Percentiles rank a stretch among this genome's conserved stretches.
Evolutionary conservation across 257 asterid genomes (phyloP).

Genomic region (Scutellaria baicalensis): DNA sequence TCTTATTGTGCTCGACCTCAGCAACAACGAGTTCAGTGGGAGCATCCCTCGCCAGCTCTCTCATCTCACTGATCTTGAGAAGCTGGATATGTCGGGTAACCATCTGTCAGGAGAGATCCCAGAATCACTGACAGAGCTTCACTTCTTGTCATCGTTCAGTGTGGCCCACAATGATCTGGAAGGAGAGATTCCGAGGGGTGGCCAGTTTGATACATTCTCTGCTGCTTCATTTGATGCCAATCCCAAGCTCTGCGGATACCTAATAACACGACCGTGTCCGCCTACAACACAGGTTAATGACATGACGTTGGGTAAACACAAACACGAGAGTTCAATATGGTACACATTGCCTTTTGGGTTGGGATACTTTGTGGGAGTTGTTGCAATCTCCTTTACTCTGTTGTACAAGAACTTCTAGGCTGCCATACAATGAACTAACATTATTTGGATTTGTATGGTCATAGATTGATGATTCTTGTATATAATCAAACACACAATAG

Average conservation of each 20-base stretch:
- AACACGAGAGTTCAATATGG: constrained; percentile 13
- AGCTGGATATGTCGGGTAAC: constrained; percentile 35
- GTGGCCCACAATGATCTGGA: constrained; percentile 44
- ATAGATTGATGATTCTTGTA: no score
- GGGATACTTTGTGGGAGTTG: constrained; percentile 34
- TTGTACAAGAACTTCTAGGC: not conserved
- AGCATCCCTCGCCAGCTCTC: constrained; percentile 41
- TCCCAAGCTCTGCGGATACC: constrained; percentile 38
- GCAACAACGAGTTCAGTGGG: constrained; percentile 32
- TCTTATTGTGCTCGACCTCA: constrained; percentile 33
- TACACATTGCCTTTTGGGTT: constrained; percentile 21
- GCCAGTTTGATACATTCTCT: constrained; percentile 43
- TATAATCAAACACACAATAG: no score
- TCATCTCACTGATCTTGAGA: constrained; percentile 30
- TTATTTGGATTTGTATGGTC: no score
- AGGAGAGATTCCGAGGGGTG: constrained; percentile 45
- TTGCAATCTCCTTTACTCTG: constrained; percentile 5
- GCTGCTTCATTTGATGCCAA: constrained; percentile 38
- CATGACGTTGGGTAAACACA: not conserved
- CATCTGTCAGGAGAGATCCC: constrained; percentile 44
- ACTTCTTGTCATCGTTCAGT: constrained; percentile 43
- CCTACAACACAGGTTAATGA: not conserved
- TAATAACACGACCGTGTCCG: constrained; percentile 15
- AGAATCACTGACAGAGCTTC: constrained; percentile 22
- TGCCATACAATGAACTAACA: no score